A percentile compares a stretch with the other conserved stretches of the same genome.
Evolutionary conservation across 768 basidiomycete species (phyloP).

Genomic region (Amanita exitialis): DNA sequence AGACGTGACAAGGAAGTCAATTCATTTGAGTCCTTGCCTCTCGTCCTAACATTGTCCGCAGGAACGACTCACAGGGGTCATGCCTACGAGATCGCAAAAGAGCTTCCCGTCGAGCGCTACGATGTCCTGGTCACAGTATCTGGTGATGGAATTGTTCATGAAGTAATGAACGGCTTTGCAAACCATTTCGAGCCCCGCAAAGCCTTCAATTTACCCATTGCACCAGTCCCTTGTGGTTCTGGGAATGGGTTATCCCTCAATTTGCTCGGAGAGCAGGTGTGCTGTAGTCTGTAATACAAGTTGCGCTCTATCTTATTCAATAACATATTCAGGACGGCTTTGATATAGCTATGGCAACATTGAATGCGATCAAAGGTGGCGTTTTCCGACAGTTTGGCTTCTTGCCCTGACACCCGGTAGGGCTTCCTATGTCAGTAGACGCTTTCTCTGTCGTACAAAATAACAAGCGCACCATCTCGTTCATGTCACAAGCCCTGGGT

Average conservation of each 20-base stretch:
- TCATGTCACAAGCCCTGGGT: slow-evolving; percentile 77
- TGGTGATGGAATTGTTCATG: slow-evolving; percentile 79
- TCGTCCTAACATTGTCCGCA: slow-evolving; percentile 15
- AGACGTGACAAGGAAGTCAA: slow-evolving; percentile 50
- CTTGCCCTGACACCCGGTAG: slow-evolving; percentile 23
- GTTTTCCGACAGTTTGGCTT: not conserved
- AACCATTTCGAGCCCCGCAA: slow-evolving; percentile 45
- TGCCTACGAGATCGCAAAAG: slow-evolving; percentile 53
- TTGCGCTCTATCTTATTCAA: not conserved
- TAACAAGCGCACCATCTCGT: slow-evolving; percentile 55
- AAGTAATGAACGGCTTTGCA: slow-evolving; percentile 77
- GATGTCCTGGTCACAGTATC: slow-evolving; percentile 72
- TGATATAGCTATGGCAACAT: slow-evolving; percentile 59
- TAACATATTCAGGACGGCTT: slow-evolving; percentile 42
- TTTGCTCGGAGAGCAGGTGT: slow-evolving; percentile 46
- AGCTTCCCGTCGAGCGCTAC: slow-evolving; percentile 40
- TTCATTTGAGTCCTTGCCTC: not conserved
- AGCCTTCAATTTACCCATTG: slow-evolving; percentile 61
- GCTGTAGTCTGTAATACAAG: slow-evolving; percentile 18
- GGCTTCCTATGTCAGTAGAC: slow-evolving; percentile 66
- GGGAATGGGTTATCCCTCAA: slow-evolving; percentile 74
- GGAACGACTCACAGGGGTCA: slow-evolving; percentile 59
- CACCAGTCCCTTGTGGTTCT: slow-evolving; percentile 75
- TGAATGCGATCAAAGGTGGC: slow-evolving; percentile 76
- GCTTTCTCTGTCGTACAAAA: slow-evolving; percentile 68